Evolutionary conservation across 1,284 basidiomycete species (phyloP), one percentile per base, ranked within the genome.

Genomic region (Ustilago crameri): DNA sequence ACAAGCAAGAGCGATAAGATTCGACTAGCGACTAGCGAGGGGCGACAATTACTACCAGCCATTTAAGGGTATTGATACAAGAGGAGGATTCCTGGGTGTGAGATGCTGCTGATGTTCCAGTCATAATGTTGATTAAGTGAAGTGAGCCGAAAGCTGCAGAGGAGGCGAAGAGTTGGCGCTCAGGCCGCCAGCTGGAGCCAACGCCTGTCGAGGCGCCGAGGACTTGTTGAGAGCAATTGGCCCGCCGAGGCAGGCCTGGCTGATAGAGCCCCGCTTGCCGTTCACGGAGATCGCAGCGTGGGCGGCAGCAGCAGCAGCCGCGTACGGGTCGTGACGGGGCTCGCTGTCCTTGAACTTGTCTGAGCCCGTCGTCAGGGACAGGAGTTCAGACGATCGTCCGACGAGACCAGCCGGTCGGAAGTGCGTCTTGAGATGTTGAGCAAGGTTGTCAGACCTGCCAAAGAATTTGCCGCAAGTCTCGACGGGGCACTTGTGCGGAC

Each of bases 371-470:
- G 71, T 64, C 22, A 74, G 53, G 32, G 66, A 69, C 15, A 74
- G 61, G 1, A 69, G 55, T 42, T 74, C 71, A 3, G 71, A 66
- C 22, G 62, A 65, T 14, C 74, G 71, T 10, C 74, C 74, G 18
- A 64, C 72, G 37, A 75, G 64, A 15, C 75, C 72, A 20, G 72
- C 61, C 5, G 76, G 70, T 41, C 75, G 66, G 69, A 71, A 81
- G 51, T 83, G 82, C 35, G 82, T 83, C 72, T 81, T 82, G 58
- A 82, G 63, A 51, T 83, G 82, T 67, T 83, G 82, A 4, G 78
- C 68, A 14, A 82, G 71, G 41, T 83, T 83, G 55, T 83, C 82
- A 12, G 79, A 76, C 10, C 82, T 69, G 22, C 81, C 79, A 44
- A 83, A 83, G 55, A 62, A 74, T 61, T 82, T 82, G 40, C 74